Base-by-base conservation (phyloP, 345 rosid genomes). In the Rubroshorea leprosula region DNA sequence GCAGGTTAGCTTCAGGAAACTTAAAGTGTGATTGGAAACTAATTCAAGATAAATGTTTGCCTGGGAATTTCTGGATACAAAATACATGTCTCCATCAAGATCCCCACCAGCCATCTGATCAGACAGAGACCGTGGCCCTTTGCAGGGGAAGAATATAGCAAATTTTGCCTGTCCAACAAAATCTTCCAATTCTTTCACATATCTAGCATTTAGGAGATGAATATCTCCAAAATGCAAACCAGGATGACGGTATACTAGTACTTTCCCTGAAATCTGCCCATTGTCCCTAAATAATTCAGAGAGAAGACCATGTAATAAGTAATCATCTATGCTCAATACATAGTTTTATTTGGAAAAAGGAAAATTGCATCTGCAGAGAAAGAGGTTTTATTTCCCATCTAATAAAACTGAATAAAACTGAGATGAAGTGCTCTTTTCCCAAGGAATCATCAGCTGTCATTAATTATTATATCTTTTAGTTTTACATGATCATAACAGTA, bases 151-250 rank as follows among this genome's bases (percentile, higher is more conserved):
- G 71, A 91, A 83, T 31, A 88, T 86, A 20, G 66, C 98, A 60
- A 75, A 88, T 66, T 84, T 88, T n/a, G 95, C 75, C 60, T 76
- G 77, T 39, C 98, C 98, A 0, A 78, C 80, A 64, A 35, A 74
- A 27, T 75, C 74, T 29, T 83, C 75, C 49, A 91, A 41, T 18
- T 65, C 73, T 63, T 75, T 48, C 55, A 84, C 80, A 65, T 82
- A 84, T 18, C 50, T 83, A 25, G 96, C 96, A 35, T 68, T 78
- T 0, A 88, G 58, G 0, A 88, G 38, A 65, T 86, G 98, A 61
- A 91, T 66, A 74, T 91, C 98, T 38, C 98, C 96, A 23, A 91
- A 79, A 69, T 91, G 96, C 35, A 81, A 9, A 47, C 98, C 98
- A 35, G 96, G 96, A 65, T 88, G 69, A 10, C 89, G 74, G 58